Base-by-base conservation (phyloP, 2,329 filamentous ascomycete species). In the Hymenoscyphus fructigenus region DNA sequence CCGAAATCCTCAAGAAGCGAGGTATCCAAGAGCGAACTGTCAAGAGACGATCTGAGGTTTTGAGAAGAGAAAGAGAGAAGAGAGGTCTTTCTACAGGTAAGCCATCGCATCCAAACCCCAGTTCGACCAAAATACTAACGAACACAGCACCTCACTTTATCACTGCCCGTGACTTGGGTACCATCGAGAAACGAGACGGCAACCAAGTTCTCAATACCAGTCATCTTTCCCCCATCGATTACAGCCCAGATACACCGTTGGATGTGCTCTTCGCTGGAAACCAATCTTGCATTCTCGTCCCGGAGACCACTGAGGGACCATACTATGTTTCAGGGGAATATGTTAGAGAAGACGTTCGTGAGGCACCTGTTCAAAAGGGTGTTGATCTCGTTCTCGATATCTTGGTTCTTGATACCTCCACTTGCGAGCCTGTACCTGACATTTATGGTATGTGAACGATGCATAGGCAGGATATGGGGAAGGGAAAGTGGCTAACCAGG, bases 231-330 rank as follows among this genome's bases (percentile, higher is more conserved):
- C 36, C 36, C 36, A 38, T 38, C 36, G 36, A 38, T 38, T 38
- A 38, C 14, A 38, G 36, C 36, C 36, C 36, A 38, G 36, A 38
- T 17, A 38, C 36, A 15, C 36, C 36, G 5, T 38, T 38, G 36
- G 36, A 38, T 38, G 36, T 38, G 5, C 36, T 38, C 14, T 38
- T 38, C 12, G 36, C 36, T 17, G 36, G 36, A 17, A 38, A 38
- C 36, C 36, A 38, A 38, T 38, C 36, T 38, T 85, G 83, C 67
- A 75, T 84, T 29, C 75, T 85, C 23, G 80, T 78, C 15, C 82
- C 83, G 0, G 83, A 85, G 70, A 80, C 80, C 23, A 84, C 79
- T 9, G 77, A 84, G 69, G 83, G 83, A 1, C 84, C 84, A 23
- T 86, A 85, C 76, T 86, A 75, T 59, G 77, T 79, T 34, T 73